A percentile compares a stretch with the other conserved stretches of the same genome.
These are phyloP conservation scores for Lepidopterella palustris DNA, from an alignment of 495 filamentous ascomycete genomes.

Conservation along the genomic window DNA sequence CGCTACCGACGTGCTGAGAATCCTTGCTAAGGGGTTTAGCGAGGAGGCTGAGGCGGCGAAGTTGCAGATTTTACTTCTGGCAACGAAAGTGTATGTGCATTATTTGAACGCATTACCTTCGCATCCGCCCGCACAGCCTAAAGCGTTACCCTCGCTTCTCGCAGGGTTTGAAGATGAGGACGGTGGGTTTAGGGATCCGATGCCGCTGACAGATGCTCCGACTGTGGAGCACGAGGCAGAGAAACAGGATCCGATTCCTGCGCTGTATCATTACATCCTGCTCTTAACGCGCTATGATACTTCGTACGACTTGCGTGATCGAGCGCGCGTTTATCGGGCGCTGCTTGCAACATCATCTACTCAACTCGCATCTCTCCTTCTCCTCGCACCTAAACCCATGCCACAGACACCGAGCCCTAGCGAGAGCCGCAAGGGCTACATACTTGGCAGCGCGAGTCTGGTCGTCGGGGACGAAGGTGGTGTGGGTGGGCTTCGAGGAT, in stretches of 20 bases:
- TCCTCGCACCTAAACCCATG: conserved; percentile 89
- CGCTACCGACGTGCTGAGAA: conserved; percentile 86
- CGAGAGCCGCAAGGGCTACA: conserved; percentile 65
- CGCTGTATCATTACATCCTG: conserved; percentile 78
- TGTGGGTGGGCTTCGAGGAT: conserved; percentile 63
- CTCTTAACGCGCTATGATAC: conserved; percentile 84
- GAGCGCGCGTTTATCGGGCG: conserved; percentile 77
- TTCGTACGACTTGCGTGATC: conserved; percentile 90
- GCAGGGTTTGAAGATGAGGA: conserved; percentile 29
- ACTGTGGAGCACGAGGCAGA: conserved; percentile 27
- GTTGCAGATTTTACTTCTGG: conserved; percentile 83
- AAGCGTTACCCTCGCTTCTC: conserved; percentile 22
- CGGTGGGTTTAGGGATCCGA: conserved; percentile 27
- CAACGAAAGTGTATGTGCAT: conserved; percentile 90
- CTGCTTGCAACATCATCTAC: conserved; percentile 65
- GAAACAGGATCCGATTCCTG: conserved; percentile 54
- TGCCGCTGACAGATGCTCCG: not conserved
- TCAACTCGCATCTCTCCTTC: conserved; percentile 80
- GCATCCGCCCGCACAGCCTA: conserved; percentile 11
- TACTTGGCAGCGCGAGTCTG: conserved; percentile 76
- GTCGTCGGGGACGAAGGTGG: conserved; percentile 71
- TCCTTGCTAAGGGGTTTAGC: conserved; percentile 75
- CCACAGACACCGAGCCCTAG: conserved; percentile 81
- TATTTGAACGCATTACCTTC: conserved; percentile 56
- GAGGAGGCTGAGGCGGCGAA: conserved; percentile 81